Conservation (phyloP, 495 filamentous ascomycete genomes). For the Trichoderma orchidacearum region DNA sequence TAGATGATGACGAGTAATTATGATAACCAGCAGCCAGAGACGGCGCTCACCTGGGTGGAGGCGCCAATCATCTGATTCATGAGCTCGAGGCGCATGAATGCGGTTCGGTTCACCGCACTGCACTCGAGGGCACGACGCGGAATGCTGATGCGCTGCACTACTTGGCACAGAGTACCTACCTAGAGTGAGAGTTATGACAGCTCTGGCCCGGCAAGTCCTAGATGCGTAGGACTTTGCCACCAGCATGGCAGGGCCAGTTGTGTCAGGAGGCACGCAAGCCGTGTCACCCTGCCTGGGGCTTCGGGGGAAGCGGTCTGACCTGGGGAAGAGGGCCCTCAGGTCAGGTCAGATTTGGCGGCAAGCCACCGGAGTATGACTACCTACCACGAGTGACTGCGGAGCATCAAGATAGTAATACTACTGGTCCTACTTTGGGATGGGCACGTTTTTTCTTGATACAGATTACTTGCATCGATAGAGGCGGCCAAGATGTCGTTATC, state of each 20-base stretch:
- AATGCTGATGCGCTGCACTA: neutral
- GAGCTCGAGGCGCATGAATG: neutral
- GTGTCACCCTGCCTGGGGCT: neutral
- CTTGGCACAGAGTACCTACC: too few species aligned
- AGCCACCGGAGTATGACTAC: too few species aligned
- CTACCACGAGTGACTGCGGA: too few species aligned
- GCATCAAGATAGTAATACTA: too few species aligned
- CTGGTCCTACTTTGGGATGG: too few species aligned
- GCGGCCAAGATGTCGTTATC: too few species aligned
- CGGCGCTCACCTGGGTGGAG: neutral
- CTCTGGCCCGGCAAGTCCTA: neutral
- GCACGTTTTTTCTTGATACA: too few species aligned
- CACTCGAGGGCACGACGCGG: too few species aligned
- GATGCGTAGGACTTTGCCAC: slow-evolving; percentile 1
- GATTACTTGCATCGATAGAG: too few species aligned
- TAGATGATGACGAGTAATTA: too few species aligned
- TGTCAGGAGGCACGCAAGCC: neutral
- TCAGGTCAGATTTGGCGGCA: too few species aligned
- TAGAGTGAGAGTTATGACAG: neutral
- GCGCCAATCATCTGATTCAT: neutral
- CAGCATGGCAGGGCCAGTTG: neutral
- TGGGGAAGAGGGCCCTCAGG: too few species aligned
- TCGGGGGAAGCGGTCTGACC: neutral
- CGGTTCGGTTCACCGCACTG: neutral
- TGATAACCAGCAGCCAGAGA: neutral